These are phyloP conservation scores for Curvularia verruculosa DNA, from an alignment of 2,329 filamentous ascomycete species.

Conservation along the genomic window DNA sequence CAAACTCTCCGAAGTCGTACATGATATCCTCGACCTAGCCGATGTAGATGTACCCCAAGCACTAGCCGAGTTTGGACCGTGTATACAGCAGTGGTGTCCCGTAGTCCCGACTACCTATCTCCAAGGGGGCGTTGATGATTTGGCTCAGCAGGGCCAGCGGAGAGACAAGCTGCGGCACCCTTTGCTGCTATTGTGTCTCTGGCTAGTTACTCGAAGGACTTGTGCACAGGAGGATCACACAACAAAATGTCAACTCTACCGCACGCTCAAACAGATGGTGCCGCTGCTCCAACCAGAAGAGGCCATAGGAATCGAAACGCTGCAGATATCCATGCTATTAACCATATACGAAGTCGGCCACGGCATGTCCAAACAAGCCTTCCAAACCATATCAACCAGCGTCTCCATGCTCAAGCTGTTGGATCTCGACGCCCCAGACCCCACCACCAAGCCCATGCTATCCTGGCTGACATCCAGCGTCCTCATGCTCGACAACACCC, in stretches of 20 bases:
- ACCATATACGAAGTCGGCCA: conserved; percentile 21
- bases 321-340: conserved; percentile 16
- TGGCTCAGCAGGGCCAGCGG: not conserved
- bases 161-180: conserved; percentile 10
- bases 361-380: conserved; percentile 13
- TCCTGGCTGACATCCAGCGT: conserved; percentile 18
- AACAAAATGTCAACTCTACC: conserved; percentile 10
- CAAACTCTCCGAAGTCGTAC: conserved; percentile 12
- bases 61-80: conserved; percentile 18
- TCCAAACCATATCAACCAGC: conserved; percentile 13
- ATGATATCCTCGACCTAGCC: conserved; percentile 1
- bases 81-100: conserved; percentile 26
- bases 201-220: conserved; percentile 10
- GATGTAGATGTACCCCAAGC: conserved; percentile 7
- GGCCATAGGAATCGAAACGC: not conserved
- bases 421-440: not conserved
- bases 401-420: conserved; percentile 10
- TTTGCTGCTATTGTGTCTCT: conserved; percentile 10
- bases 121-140: conserved; percentile 3
- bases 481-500: conserved; percentile 19
- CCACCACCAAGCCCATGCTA: not conserved
- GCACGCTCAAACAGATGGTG: conserved; percentile 16
- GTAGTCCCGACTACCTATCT: conserved; percentile 17
- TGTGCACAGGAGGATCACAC: conserved; percentile 10
- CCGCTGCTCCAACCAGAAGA: not conserved